A percentile compares a stretch with the other conserved stretches of the same genome.
Evolutionary conservation across 768 basidiomycete species (phyloP).

Genomic region (Dendrothele bispora): DNA sequence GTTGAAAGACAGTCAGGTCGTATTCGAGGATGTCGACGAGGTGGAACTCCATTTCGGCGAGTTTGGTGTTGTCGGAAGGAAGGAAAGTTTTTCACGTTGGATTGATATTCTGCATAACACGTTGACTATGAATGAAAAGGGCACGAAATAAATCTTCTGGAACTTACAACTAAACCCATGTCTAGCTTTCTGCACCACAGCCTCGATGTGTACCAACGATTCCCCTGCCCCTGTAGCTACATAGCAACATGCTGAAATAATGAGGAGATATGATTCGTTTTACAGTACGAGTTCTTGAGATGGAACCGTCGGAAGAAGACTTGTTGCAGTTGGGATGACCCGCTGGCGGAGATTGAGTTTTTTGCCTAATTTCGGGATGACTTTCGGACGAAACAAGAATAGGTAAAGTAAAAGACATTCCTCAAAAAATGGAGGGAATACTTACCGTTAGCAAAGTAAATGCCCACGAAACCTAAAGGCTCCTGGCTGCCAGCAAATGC

Average conservation of each 20-base stretch:
- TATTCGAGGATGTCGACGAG: conserved; percentile 95
- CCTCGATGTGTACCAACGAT: conserved; percentile 92
- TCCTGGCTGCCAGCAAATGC: conserved; percentile 79
- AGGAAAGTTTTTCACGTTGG: conserved; percentile 77
- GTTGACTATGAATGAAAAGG: not conserved
- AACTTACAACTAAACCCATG: conserved; percentile 70
- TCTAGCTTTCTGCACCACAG: conserved; percentile 80
- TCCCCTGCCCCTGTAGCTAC: conserved; percentile 98
- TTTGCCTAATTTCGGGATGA: conserved; percentile 84
- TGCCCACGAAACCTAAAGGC: conserved; percentile 73
- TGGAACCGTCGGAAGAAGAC: conserved; percentile 96
- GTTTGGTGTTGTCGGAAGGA: conserved; percentile 82
- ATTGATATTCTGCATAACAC: conserved; percentile 52
- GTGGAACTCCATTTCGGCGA: conserved; percentile 99
- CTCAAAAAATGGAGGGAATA: not conserved
- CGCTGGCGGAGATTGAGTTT: conserved; percentile 82
- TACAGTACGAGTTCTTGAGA: conserved; percentile 91
- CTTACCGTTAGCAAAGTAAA: conserved; percentile 86
- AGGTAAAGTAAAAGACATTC: no score
- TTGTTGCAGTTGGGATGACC: conserved; percentile 89
- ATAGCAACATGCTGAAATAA: conserved; percentile 90
- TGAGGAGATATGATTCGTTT: conserved; percentile 93
- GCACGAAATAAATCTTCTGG: not conserved
- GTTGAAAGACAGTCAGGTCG: conserved; percentile 90
- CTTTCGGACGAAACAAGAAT: conserved; percentile 44